Evolutionary conservation across 345 rosid species (phyloP).

Genomic region (Citrus maxima): DNA sequence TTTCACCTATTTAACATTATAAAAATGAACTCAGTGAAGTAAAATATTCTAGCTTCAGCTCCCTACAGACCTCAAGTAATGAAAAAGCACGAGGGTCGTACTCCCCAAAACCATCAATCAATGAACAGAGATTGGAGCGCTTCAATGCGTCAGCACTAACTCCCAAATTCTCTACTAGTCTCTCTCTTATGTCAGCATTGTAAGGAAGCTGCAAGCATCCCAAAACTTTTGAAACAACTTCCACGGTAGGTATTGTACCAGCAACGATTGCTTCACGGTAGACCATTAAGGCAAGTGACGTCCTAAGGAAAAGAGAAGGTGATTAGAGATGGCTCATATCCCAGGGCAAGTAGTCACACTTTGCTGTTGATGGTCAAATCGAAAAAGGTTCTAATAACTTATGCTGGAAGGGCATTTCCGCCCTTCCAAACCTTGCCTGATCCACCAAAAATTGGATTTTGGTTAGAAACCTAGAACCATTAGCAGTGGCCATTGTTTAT

Average conservation of each 20-base stretch:
- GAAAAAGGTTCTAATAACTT: not conserved
- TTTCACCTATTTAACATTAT: conserved; percentile 1
- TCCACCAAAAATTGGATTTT: too few species aligned
- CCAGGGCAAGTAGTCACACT: not conserved
- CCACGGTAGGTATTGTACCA: conserved; percentile 66
- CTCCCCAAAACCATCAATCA: conserved; percentile 93
- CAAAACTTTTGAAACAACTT: conserved; percentile 75
- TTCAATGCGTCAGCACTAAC: conserved; percentile 46
- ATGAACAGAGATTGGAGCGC: conserved; percentile 50
- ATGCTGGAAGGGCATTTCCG: not conserved
- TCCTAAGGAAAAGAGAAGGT: conserved; percentile 42
- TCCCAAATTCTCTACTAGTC: conserved; percentile 65
- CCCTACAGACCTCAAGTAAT: conserved; percentile 63
- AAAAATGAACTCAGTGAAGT: conserved; percentile 1
- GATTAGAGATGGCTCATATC: conserved; percentile 1
- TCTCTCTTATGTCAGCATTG: conserved; percentile 57
- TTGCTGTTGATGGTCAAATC: not conserved
- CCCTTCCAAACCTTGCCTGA: too few species aligned
- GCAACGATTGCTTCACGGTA: conserved; percentile 68
- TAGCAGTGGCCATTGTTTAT: too few species aligned
- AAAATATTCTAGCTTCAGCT: conserved; percentile 12
- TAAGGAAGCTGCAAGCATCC: conserved; percentile 83
- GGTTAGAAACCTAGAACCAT: too few species aligned
- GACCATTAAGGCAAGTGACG: conserved; percentile 61
- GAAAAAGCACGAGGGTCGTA: conserved; percentile 95